Evolutionary conservation across 2,329 filamentous ascomycete species (phyloP), one percentile per base, ranked within the genome.

Genomic region (Achaetomium macrosporum): DNA sequence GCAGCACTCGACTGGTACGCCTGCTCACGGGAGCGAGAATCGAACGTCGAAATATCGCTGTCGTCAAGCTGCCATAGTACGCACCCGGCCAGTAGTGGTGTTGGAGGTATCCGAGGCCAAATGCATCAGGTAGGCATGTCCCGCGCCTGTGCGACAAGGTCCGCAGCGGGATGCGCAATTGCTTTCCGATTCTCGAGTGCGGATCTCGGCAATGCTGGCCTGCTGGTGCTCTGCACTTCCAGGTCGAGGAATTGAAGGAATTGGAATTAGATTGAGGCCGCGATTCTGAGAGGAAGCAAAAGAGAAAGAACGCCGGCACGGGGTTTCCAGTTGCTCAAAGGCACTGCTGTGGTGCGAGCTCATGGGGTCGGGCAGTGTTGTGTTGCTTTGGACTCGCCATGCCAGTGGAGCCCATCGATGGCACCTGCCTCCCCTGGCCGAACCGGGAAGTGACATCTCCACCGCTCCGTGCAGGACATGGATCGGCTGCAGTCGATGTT

Each of bases 401-500:
- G 25, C 25, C 25, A 25, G 25, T 25, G 25, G 11, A 9, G 10
- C 33, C 11, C 33, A 4, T 19, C 41, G 33, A 53, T 48, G 51
- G 53, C 47, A 48, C 13, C 43, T 54, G 31, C 44, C 30, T 40
- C 41, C 48, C 49, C 42, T 30, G 40, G 29, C 36, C 37, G 13
- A 25, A 35, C n/a, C n/a, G 35, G 15, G 35, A 25, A 25, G 4
- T 25, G 12, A 35, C 12, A n/a, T 46, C 51, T 42, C 44, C 47
- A 44, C 47, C 36, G 7, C 30, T 35, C 39, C 31, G 40, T 35
- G 51, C 46, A 43, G 16, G 48, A 50, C 52, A 54, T 50, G 59
- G 55, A 36, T 51, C 33, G 19, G 42, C 48, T 58, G 59, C 56
- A 61, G 55, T n/a, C n/a, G n/a, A n/a, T 59, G 55, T 45, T 56